phyloP scores from a whole-genome alignment of 164 flowering plant genomes.

The Warburgia ugandensis region DNA sequence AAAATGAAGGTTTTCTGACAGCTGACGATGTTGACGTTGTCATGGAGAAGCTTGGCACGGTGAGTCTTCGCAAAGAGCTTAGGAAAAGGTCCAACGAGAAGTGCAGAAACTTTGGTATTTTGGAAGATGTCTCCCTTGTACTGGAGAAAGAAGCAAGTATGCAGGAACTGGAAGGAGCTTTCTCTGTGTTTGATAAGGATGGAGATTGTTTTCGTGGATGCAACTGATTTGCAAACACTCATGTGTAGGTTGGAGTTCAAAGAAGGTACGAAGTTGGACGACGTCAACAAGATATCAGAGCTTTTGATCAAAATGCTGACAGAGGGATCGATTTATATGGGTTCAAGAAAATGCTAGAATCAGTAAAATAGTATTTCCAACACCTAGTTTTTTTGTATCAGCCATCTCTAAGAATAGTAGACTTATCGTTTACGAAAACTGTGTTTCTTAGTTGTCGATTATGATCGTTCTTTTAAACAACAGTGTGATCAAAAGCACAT shows the following conservation, averaged over 20 bases:
- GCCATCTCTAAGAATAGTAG: no score
- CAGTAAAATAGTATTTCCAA: background rate
- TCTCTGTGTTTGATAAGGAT: conserved; percentile 12
- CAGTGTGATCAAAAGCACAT: no score
- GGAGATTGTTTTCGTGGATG: conserved; percentile 13
- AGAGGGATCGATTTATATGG: conserved; percentile 7
- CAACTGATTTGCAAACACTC: conserved; percentile 6
- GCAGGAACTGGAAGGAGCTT: conserved; percentile 13
- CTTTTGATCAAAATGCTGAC: conserved; percentile 9
- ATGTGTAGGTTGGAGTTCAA: conserved; percentile 5
- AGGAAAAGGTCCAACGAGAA: background rate
- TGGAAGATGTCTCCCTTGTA: conserved; percentile 2
- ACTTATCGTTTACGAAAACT: no score
- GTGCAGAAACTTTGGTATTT: background rate
- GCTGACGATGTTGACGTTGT: conserved; percentile 1
- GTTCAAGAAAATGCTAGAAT: conserved; percentile 6
- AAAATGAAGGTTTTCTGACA: background rate
- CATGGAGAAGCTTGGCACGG: conserved; percentile 3
- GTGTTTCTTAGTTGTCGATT: no score
- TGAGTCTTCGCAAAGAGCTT: background rate
- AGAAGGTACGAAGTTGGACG: conserved; percentile 10
- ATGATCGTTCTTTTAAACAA: no score
- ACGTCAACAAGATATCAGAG: conserved; percentile 8
- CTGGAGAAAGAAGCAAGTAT: conserved; percentile 15
- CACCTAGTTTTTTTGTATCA: no score